A percentile compares a stretch with the other conserved stretches of the same genome.
Conservation (phyloP, 805 yeast species). For the Metschnikowia anglica region DNA sequence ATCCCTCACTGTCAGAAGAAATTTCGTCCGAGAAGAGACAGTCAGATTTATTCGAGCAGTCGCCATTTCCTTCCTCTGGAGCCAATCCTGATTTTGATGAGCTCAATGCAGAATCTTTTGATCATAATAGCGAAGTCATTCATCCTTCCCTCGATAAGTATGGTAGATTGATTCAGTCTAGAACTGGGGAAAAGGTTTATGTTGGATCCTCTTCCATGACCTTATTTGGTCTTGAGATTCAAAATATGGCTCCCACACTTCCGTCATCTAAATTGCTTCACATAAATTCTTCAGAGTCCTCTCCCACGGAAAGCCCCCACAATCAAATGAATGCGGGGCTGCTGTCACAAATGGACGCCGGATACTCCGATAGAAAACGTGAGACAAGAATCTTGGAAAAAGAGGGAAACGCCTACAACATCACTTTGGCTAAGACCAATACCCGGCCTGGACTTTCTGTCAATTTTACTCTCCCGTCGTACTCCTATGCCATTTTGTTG, state of each 20-base stretch:
- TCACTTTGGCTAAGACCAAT: constrained; percentile 64
- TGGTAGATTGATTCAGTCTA: constrained; percentile 68
- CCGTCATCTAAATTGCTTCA: constrained; percentile 20
- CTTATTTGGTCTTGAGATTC: constrained; percentile 73
- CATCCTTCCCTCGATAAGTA: constrained; percentile 71
- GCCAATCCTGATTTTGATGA: constrained; percentile 6
- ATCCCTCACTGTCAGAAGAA: constrained; percentile 3
- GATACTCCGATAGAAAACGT: constrained; percentile 24
- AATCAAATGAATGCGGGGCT: constrained; percentile 14
- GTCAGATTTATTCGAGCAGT: constrained; percentile 2
- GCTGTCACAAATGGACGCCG: constrained; percentile 10
- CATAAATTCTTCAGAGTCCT: constrained; percentile 17
- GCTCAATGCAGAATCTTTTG: constrained; percentile 6
- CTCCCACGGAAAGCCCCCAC: constrained; percentile 15
- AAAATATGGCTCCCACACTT: constrained; percentile 52
- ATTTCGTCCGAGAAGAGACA: not conserved
- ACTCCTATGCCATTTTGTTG: constrained; percentile 69
- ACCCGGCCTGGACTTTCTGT: constrained; percentile 68
- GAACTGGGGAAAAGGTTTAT: constrained; percentile 73
- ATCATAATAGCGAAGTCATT: constrained; percentile 47
- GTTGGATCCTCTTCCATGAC: constrained; percentile 86
- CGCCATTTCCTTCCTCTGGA: constrained; percentile 9
- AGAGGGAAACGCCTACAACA: constrained; percentile 74
- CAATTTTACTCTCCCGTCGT: constrained; percentile 71
- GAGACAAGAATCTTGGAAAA: constrained; percentile 64